Conservation (phyloP, 192 early-diverging fungal genomes). For the Mortierella alpina region DNA sequence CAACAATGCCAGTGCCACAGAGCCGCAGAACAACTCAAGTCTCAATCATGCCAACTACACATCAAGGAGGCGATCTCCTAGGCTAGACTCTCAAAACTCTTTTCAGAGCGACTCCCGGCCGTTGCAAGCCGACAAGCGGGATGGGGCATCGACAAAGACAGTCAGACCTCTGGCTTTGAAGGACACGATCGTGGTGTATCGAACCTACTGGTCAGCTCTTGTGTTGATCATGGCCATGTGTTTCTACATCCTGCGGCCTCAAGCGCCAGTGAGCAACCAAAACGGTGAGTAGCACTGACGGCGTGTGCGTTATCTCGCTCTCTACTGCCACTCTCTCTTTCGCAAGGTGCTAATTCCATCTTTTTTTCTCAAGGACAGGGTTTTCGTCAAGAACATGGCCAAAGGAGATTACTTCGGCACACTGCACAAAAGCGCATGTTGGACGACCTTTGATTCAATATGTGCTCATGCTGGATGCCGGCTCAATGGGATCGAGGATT, state of each 20-base stretch:
- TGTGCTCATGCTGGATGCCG: slow-evolving; percentile 96
- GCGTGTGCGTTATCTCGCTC: no score
- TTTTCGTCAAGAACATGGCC: slow-evolving; percentile 27
- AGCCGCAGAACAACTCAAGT: no score
- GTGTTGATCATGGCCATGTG: background rate
- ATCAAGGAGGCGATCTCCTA: no score
- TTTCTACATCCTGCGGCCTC: background rate
- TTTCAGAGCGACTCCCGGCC: no score
- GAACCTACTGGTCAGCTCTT: slow-evolving; percentile 13
- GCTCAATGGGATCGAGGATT: slow-evolving; percentile 96
- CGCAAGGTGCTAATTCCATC: background rate
- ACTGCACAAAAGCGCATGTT: slow-evolving; percentile 70
- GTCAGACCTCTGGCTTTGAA: background rate
- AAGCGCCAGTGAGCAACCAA: background rate
- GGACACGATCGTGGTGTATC: slow-evolving; percentile 1
- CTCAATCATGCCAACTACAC: no score
- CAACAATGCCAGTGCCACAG: no score
- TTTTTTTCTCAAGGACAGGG: background rate
- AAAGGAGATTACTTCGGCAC: slow-evolving; percentile 58
- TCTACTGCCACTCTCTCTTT: no score
- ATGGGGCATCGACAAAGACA: background rate
- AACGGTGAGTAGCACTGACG: background rate
- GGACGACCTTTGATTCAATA: slow-evolving; percentile 86
- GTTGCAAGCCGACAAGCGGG: no score
- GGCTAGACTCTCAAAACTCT: no score